Conservation (phyloP, 441 rosid genomes). For the Gossypium schwendimanii region DNA sequence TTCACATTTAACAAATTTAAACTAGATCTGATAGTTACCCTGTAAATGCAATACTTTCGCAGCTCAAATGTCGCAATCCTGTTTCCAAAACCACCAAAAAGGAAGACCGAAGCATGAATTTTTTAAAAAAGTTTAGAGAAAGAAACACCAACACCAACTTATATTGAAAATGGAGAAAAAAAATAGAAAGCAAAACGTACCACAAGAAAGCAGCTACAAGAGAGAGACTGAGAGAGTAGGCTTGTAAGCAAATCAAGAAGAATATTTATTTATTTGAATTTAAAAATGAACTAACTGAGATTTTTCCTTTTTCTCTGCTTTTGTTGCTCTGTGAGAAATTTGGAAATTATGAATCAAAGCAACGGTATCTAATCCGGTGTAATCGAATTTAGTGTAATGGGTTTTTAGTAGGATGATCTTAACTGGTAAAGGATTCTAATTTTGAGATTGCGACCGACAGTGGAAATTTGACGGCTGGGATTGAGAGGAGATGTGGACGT, state of each 20-base stretch:
- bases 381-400: not conserved
- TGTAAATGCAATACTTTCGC: slow-evolving; percentile 25
- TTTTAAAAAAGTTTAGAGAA: not conserved
- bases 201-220: slow-evolving; percentile 19
- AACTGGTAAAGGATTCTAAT: not conserved
- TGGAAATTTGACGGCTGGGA: not conserved
- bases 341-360: slow-evolving; percentile 11
- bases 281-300: slow-evolving; percentile 14
- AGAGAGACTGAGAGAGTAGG: slow-evolving; percentile 9
- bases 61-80: slow-evolving; percentile 42
- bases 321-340: not conserved
- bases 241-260: slow-evolving; percentile 26
- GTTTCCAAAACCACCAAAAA: slow-evolving; percentile 16
- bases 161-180: slow-evolving; percentile 9
- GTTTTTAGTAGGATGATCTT: fast-evolving
- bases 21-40: slow-evolving; percentile 66
- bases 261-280: not conserved
- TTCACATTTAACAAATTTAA: not conserved
- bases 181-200: slow-evolving; percentile 19
- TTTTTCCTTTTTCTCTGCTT: not conserved
- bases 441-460: not conserved
- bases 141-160: slow-evolving; percentile 6
- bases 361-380: slow-evolving; percentile 8
- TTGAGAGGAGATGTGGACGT: not conserved
- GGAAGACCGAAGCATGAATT: slow-evolving; percentile 17